Base-by-base conservation (phyloP, 1,284 basidiomycete species). In the Papiliotrema flavescens region DNA sequence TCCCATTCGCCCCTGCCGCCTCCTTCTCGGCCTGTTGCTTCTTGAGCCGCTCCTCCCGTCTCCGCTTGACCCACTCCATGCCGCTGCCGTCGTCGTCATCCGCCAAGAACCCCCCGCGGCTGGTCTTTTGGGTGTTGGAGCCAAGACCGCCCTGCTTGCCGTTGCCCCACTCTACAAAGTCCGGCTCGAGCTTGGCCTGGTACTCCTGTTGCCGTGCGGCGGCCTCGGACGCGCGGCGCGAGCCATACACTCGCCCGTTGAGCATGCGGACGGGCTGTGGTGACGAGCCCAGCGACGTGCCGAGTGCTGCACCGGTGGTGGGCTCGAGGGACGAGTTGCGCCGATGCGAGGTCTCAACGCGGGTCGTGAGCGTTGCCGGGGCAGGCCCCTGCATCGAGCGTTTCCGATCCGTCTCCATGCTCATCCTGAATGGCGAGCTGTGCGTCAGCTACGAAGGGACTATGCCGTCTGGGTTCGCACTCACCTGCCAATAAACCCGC, bases 41-140 rank as follows among this genome's bases (percentile, higher is more conserved):
- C 34, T 61, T 62, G 53, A 70, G 61, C n/a, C 73, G 56, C 55
- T 70, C 71, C 55, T 75, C 71, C 22, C 74, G 59, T 9, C 75
- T 57, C 42, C 56, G 57, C 62, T 70, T 71, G 42, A 76, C 70
- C 75, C 75, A 77, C 7, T 68, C 70, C 71, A 77, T 76, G 9
- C 75, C 75, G 42, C 73, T 70, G 13, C 75, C 75, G 54, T 76
- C 75, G 47, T 76, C 73, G 14, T 66, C 66, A 40, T 76, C 74
- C 9, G 53, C 61, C 11, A 65, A 37, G 26, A 62, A 56, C 0
- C 60, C 57, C 8, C 55, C 42, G 22, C 55, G 51, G n/a, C 35
- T 47, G 23, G 19, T 49, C 13, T 24, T 49, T 24, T 43, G 42
- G 15, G 54, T 19, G 15, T 48, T 36, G 35, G 36, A 48, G n/a